Base-by-base conservation (phyloP, 1,284 basidiomycete species). In the Albatrellus sp. region DNA sequence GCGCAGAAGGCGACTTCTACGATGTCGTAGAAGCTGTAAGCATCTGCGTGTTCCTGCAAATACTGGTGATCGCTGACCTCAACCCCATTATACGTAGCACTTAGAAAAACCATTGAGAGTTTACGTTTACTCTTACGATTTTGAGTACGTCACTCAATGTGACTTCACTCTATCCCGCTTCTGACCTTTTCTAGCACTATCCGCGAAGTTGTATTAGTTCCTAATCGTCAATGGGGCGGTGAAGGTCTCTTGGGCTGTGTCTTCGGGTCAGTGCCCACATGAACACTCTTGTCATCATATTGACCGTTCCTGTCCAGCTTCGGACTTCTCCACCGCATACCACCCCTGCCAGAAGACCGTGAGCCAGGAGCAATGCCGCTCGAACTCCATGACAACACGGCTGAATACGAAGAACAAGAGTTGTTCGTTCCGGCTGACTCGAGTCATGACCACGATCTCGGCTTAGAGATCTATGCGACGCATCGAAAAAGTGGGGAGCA, bases 41-140 rank as follows among this genome's bases (percentile, higher is more conserved):
- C 64, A 19, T 14, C 13, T 17, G 34, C 9, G 34, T 35, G n/a
- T 17, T 33, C 32, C n/a, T 33, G n/a, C n/a, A 33, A n/a, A 35
- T 35, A 3, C n/a, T 9, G 3, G n/a, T n/a, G 10, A 17, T 35
- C 49, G 55, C 34, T 37, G 30, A 43, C 39, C 44, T 47, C 20
- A 45, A 36, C 36, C 32, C 35, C 17, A 39, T 42, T 2, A 35
- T 43, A 45, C 47, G 8, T 52, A 93, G 86, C 91, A 98, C 63
- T 75, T 89, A 43, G 93, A 97, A 56, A 92, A 90, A 61, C 89
- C 93, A 5, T 63, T 98, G 33, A 72, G 90, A 35, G 81, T 98
- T 20, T 98, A 94, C 59, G 93, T 98, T 6, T 98, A 98, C 64
- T 97, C 92, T 37, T 83, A 90, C 53, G 94, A 98, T 64, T 94